phyloP scores from a whole-genome alignment of 2,329 filamentous ascomycete species.

The Aspergillus novoparasiticus region DNA sequence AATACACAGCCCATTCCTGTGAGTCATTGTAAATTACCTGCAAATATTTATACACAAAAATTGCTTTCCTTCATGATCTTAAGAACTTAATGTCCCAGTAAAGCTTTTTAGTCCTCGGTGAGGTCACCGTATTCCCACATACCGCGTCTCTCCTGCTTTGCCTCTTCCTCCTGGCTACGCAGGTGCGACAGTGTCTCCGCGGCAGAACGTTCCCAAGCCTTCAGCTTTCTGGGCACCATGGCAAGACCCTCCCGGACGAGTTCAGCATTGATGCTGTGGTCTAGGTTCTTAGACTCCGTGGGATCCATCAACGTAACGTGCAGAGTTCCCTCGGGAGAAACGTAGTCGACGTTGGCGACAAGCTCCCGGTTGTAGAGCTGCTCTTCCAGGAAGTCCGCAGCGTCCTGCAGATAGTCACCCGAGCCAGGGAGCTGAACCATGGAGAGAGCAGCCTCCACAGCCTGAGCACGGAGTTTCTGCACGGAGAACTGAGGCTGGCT shows the following conservation, averaged over 20 bases:
- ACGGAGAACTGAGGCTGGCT: slow-evolving; percentile 75
- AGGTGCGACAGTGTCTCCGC: slow-evolving; percentile 71
- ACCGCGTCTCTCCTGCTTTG: slow-evolving; percentile 77
- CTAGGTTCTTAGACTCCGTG: slow-evolving; percentile 61
- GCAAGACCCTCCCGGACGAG: slow-evolving; percentile 80
- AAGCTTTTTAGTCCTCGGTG: slow-evolving; percentile 71
- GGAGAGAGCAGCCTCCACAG: slow-evolving; percentile 80
- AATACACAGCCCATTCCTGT: neutral
- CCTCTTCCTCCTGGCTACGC: slow-evolving; percentile 72
- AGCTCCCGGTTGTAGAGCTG: slow-evolving; percentile 74
- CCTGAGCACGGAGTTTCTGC: slow-evolving; percentile 83
- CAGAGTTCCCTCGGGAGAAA: slow-evolving; percentile 77
- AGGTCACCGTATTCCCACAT: slow-evolving; percentile 99
- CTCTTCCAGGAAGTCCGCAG: slow-evolving; percentile 73
- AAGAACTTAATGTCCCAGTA: neutral
- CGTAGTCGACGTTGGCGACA: slow-evolving; percentile 87
- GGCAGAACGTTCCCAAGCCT: slow-evolving; percentile 83
- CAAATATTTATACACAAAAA: slow-evolving; percentile 15
- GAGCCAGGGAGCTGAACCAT: slow-evolving; percentile 85
- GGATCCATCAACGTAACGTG: slow-evolving; percentile 89
- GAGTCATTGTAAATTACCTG: slow-evolving; percentile 1
- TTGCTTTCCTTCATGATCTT: slow-evolving; percentile 1
- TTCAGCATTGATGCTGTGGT: slow-evolving; percentile 87
- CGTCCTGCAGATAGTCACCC: slow-evolving; percentile 80
- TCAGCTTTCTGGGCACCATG: slow-evolving; percentile 90